These are phyloP conservation scores for Sporothrix phasma DNA, from an alignment of 2,329 filamentous ascomycete genomes.

Conservation along the genomic window DNA sequence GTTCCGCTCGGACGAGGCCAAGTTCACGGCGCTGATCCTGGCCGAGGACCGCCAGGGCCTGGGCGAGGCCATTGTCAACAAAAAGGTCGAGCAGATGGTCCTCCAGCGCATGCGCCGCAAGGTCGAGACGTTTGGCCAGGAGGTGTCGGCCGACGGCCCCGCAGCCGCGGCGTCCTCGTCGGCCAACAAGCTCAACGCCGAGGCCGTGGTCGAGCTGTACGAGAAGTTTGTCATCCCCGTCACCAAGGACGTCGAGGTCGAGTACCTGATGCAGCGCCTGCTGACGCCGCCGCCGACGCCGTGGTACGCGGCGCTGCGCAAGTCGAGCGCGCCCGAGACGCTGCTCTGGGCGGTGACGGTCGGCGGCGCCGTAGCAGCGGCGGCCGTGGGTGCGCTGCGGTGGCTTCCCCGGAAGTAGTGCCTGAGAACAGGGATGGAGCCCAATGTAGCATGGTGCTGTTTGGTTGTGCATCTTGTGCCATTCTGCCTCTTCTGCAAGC, in stretches of 20 bases:
- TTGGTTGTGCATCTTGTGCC: too few species aligned
- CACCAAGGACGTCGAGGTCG: constrained; percentile 97
- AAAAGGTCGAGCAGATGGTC: constrained; percentile 81
- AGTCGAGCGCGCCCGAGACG: not conserved
- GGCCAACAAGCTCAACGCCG: constrained; percentile 72
- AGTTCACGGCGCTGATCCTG: constrained; percentile 73
- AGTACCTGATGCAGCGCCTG: constrained; percentile 92
- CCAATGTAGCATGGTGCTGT: too few species aligned
- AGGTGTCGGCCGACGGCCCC: constrained; percentile 55
- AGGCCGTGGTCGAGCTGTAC: constrained; percentile 86
- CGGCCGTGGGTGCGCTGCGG: constrained; percentile 6
- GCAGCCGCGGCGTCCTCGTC: constrained; percentile 41
- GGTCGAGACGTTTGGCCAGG: constrained; percentile 85
- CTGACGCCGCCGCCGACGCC: constrained; percentile 4
- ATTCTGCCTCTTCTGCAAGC: too few species aligned
- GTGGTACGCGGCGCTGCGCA: constrained; percentile 12
- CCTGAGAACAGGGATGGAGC: constrained; percentile 9
- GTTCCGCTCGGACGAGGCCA: constrained; percentile 72
- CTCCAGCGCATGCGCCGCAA: constrained; percentile 79
- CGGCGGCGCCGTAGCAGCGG: not conserved
- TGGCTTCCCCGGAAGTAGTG: constrained; percentile 14
- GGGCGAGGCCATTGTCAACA: constrained; percentile 81
- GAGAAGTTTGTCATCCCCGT: constrained; percentile 87
- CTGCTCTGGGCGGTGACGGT: constrained; percentile 4
- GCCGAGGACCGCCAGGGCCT: constrained; percentile 71